These are phyloP conservation scores for Hemisphaericaspora lyxosophila DNA, from an alignment of 1,139 yeast genomes.

Conservation along the genomic window DNA sequence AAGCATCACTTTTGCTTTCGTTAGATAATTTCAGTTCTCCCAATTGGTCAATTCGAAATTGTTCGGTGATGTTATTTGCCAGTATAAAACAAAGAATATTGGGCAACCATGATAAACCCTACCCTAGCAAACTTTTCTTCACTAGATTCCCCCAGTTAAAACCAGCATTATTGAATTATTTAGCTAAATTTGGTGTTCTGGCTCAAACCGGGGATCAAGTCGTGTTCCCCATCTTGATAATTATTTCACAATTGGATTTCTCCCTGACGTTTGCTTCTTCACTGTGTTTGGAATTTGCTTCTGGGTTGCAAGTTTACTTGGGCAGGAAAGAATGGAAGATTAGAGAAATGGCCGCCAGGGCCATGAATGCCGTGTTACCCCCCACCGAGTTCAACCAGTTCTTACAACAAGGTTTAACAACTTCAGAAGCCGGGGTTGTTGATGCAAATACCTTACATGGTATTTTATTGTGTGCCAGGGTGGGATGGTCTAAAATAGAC, in stretches of 20 bases:
- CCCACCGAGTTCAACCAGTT: constrained; percentile 10
- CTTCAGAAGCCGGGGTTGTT: constrained; percentile 5
- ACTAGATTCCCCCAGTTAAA: constrained; percentile 42
- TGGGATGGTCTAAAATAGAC: background rate
- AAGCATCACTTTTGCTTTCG: constrained; percentile 58
- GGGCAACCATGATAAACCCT: constrained; percentile 51
- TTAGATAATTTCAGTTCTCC: constrained; percentile 61
- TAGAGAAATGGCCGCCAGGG: constrained; percentile 80
- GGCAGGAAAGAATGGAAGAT: constrained; percentile 70
- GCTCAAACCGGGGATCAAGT: constrained; percentile 41
- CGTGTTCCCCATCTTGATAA: constrained; percentile 71
- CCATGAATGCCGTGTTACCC: constrained; percentile 52
- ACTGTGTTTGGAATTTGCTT: background rate
- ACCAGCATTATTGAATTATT: constrained; percentile 7
- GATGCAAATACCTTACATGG: constrained; percentile 11
- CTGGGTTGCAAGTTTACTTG: constrained; percentile 12
- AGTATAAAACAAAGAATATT: constrained; percentile 77
- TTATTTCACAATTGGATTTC: constrained; percentile 66
- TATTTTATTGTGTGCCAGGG: constrained; percentile 7
- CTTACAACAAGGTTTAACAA: constrained; percentile 25
- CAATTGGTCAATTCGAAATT: constrained; percentile 85
- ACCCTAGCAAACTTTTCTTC: constrained; percentile 58
- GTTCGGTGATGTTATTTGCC: constrained; percentile 91
- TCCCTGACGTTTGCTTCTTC: constrained; percentile 29
- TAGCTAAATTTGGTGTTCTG: constrained; percentile 12